These are phyloP conservation scores for Aspergillus haitiensis DNA, from an alignment of 495 filamentous ascomycete species.

Conservation along the genomic window DNA sequence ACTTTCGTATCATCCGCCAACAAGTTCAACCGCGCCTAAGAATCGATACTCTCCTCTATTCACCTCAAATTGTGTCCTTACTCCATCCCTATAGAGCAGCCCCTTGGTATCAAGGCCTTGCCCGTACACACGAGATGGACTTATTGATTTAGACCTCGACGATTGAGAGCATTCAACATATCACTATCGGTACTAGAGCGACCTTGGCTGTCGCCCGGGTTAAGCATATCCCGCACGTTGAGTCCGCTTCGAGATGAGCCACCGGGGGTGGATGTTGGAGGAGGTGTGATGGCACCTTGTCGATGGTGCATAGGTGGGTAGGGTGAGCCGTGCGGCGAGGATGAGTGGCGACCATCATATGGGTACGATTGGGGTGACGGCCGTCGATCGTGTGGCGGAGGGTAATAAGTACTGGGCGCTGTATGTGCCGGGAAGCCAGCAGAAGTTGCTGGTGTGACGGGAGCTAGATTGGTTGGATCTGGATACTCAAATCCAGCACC, in stretches of 20 bases:
- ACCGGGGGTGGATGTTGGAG: constrained; percentile 41
- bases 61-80: too few relatives aligned
- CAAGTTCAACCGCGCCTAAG: not conserved
- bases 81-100: too few relatives aligned
- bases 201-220: constrained; percentile 45
- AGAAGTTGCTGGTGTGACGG: constrained; percentile 52
- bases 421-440: constrained; percentile 50
- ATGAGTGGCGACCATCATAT: constrained; percentile 51
- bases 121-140: too few relatives aligned
- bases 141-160: constrained; percentile 39
- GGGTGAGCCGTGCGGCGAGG: constrained; percentile 51
- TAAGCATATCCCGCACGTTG: constrained; percentile 56
- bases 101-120: too few relatives aligned
- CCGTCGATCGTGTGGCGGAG: constrained; percentile 48
- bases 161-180: constrained; percentile 58
- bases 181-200: constrained; percentile 56
- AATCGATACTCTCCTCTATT: too few relatives aligned
- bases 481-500: constrained; percentile 54
- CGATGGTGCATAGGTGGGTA: constrained; percentile 46
- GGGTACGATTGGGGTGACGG: constrained; percentile 52
- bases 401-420: constrained; percentile 49
- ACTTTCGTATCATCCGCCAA: constrained; percentile 10
- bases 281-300: constrained; percentile 40
- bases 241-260: constrained; percentile 46
- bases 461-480: constrained; percentile 55